These are phyloP conservation scores for Blastocystis sp. DNA, from an alignment of 352 stramenopile genomes.

Conservation along the genomic window DNA sequence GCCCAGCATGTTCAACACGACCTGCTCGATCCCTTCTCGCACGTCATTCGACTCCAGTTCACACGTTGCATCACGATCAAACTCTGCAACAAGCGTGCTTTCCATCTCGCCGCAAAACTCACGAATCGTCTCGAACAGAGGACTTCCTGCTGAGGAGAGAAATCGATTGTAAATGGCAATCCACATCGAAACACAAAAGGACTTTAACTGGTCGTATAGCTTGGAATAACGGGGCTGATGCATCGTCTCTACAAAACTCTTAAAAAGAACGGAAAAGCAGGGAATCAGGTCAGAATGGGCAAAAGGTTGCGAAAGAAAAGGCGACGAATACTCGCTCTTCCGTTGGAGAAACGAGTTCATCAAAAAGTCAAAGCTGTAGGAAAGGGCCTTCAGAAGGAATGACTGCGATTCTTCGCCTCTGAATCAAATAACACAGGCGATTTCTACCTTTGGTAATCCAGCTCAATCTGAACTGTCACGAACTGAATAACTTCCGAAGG, in stretches of 20 bases:
- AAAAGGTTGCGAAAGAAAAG: not conserved
- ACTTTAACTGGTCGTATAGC: constrained; percentile 8
- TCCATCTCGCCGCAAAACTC: not conserved
- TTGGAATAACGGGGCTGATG: not conserved
- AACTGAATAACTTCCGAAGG: not conserved
- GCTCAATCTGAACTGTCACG: constrained; percentile 12
- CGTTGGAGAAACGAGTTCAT: not conserved
- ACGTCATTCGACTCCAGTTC: not conserved
- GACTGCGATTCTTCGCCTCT: not conserved
- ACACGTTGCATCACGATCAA: not conserved
- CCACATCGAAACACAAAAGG: constrained; percentile 9
- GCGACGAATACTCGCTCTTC: not conserved
- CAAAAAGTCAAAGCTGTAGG: constrained; percentile 1
- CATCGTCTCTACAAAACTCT: not conserved
- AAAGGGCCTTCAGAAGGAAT: not conserved
- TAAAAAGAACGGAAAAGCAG: not conserved
- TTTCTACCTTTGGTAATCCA: constrained; percentile 34
- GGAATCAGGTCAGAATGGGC: not conserved
- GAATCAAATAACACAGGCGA: not conserved
- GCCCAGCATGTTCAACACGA: constrained; percentile 13
- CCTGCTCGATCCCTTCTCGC: not conserved
- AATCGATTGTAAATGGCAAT: not conserved
- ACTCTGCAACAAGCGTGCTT: not conserved
- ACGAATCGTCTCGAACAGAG: not conserved
- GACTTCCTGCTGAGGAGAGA: not conserved